A percentile compares a stretch with the other conserved stretches of the same genome.
phyloP scores from a whole-genome alignment of 2,329 filamentous ascomycete species.

The Periconia digitata region DNA sequence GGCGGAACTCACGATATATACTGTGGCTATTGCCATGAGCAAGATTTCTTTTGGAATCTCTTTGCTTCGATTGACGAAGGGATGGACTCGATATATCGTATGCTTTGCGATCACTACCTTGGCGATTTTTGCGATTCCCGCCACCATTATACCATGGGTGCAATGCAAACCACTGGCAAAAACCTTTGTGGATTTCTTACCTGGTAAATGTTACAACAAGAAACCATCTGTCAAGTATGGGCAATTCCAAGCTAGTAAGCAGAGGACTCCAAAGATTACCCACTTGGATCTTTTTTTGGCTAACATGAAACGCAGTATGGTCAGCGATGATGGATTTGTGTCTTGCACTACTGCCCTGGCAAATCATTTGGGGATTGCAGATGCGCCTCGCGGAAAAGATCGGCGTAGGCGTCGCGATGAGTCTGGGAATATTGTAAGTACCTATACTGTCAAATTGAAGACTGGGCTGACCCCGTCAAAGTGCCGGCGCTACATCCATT shows the following conservation, averaged over 20 bases:
- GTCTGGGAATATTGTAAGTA: slow-evolving; percentile 13
- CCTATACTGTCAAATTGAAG: neutral
- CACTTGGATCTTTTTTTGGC: neutral
- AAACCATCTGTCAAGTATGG: neutral
- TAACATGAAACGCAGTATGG: slow-evolving; percentile 10
- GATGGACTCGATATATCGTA: slow-evolving; percentile 9
- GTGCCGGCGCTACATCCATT: neutral
- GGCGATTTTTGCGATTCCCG: neutral
- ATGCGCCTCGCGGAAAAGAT: slow-evolving; percentile 14
- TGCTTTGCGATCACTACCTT: slow-evolving; percentile 9
- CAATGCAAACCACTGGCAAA: neutral
- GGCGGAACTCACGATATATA: slow-evolving; percentile 12
- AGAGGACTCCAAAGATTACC: neutral
- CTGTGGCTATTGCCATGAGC: slow-evolving; percentile 13
- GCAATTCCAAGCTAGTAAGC: neutral
- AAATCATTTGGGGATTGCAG: slow-evolving; percentile 11
- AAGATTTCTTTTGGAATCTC: slow-evolving; percentile 18
- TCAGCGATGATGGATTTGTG: slow-evolving; percentile 15
- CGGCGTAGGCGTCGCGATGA: slow-evolving; percentile 15
- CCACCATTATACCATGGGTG: neutral
- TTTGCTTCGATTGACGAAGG: slow-evolving; percentile 13
- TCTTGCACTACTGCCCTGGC: slow-evolving; percentile 13
- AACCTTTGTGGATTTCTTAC: neutral
- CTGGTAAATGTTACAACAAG: neutral
- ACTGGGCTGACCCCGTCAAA: neutral